phyloP scores from a whole-genome alignment of 306 rosid genomes.

The Fragaria ananassa region DNA sequence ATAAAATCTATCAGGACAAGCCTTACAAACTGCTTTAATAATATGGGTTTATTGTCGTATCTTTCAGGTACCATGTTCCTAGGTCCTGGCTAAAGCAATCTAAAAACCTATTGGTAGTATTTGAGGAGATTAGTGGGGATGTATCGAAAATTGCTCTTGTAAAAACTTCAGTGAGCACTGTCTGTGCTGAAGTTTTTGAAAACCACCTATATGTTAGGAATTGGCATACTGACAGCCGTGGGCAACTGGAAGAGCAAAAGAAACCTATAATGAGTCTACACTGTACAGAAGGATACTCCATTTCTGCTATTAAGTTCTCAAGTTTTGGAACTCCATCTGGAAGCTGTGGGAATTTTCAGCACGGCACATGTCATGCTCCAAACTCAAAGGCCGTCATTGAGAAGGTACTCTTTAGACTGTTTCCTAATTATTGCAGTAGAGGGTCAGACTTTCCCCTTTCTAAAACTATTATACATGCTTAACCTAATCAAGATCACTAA shows the following conservation, averaged over 20 bases:
- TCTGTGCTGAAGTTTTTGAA: conserved; percentile 61
- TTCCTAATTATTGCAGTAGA: not conserved
- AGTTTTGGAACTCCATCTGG: conserved; percentile 85
- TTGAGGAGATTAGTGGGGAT: conserved; percentile 77
- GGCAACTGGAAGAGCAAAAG: conserved; percentile 37
- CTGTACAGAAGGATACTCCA: conserved; percentile 59
- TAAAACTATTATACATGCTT: not conserved
- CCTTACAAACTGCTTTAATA: not conserved
- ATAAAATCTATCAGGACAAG: not conserved
- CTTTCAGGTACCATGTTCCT: conserved; percentile 83
- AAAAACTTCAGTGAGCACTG: conserved; percentile 54
- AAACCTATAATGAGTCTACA: conserved; percentile 50
- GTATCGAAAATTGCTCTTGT: conserved; percentile 51
- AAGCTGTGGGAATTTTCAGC: conserved; percentile 61
- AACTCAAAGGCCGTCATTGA: conserved; percentile 47
- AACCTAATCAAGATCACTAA: not conserved
- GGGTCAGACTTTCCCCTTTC: not conserved
- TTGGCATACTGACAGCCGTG: conserved; percentile 38
- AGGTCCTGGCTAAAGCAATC: conserved; percentile 74
- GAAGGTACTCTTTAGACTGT: conserved; percentile 43
- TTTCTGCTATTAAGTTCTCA: conserved; percentile 68
- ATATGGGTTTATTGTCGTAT: not conserved
- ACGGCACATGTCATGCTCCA: conserved; percentile 68
- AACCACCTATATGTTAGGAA: conserved; percentile 39
- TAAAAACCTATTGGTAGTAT: conserved; percentile 57